Conservation (phyloP, 1,139 yeast genomes). For the Geotrichum cucujoidarum region DNA sequence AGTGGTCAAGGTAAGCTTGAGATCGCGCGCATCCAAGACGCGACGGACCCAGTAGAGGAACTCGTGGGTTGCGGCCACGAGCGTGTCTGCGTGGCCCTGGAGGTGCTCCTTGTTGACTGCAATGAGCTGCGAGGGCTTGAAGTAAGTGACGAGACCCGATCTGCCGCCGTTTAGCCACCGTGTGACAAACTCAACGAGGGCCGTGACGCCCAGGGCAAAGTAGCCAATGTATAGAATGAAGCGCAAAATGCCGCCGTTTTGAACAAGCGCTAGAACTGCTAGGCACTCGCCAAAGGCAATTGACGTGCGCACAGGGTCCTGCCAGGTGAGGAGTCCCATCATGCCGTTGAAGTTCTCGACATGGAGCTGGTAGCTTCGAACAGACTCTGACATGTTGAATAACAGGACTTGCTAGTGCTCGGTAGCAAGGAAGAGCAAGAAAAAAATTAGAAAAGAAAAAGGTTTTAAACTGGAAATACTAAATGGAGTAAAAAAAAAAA, state of each 20-base stretch:
- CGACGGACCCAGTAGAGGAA: constrained; percentile 45
- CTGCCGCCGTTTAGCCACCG: constrained; percentile 34
- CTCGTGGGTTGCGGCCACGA: constrained; percentile 33
- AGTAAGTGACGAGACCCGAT: constrained; percentile 33
- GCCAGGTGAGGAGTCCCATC: constrained; percentile 62
- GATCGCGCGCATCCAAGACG: constrained; percentile 60
- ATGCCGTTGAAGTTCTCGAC: constrained; percentile 9
- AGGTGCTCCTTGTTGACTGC: constrained; percentile 32
- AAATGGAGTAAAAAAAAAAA: background rate
- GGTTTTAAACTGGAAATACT: background rate
- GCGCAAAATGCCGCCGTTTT: constrained; percentile 65
- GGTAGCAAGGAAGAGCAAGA: background rate
- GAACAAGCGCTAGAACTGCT: constrained; percentile 54
- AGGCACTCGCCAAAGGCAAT: constrained; percentile 66
- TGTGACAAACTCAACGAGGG: constrained; percentile 35
- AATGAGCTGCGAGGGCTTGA: constrained; percentile 36
- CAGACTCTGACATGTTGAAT: constrained; percentile 10
- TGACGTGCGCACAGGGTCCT: constrained; percentile 73
- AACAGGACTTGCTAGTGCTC: background rate
- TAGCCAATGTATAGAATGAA: constrained; percentile 52
- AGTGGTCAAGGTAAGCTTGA: constrained; percentile 66
- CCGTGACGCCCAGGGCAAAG: constrained; percentile 35
- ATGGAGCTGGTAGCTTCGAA: constrained; percentile 19
- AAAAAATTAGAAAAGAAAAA: background rate
- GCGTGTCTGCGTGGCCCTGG: constrained; percentile 31